Evolutionary conservation across 2,329 filamentous ascomycete species (phyloP).

Genomic region (Akanthomyces lecanii): DNA sequence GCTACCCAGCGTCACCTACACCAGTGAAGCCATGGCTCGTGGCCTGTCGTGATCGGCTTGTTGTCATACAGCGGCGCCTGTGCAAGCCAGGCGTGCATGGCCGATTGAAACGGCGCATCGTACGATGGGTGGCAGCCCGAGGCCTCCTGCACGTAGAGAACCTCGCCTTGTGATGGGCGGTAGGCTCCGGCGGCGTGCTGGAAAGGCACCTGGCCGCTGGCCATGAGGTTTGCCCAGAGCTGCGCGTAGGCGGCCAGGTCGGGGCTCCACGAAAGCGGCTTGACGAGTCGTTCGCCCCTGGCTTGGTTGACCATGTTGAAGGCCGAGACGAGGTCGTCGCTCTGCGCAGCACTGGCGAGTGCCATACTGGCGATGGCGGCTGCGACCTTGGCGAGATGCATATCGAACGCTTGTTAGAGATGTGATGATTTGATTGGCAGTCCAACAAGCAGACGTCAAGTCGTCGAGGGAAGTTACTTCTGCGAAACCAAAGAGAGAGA

Average conservation of each 20-base stretch:
- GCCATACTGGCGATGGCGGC: conserved; percentile 17
- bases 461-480: not conserved
- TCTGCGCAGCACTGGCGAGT: conserved; percentile 17
- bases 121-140: conserved; percentile 28
- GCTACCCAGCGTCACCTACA: conserved; percentile 24
- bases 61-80: conserved; percentile 29
- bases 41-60: conserved; percentile 29
- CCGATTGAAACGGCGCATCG: conserved; percentile 28
- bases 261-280: conserved; percentile 28
- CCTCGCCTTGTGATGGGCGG: conserved; percentile 34
- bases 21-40: conserved; percentile 35
- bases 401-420: not conserved
- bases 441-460: not conserved
- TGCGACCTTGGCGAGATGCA: conserved; percentile 6
- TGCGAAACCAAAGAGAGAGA: too few species aligned
- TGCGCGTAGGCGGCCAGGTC: conserved; percentile 31
- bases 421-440: not conserved
- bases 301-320: conserved; percentile 31
- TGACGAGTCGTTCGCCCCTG: conserved; percentile 26
- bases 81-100: conserved; percentile 30
- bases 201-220: conserved; percentile 27
- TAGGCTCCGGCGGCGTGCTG: conserved; percentile 28
- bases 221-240: conserved; percentile 34
- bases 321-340: conserved; percentile 25
- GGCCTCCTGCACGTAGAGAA: conserved; percentile 30